These are phyloP conservation scores for Lasiodiplodia sp. DNA, from an alignment of 2,329 filamentous ascomycete genomes.

Conservation along the genomic window DNA sequence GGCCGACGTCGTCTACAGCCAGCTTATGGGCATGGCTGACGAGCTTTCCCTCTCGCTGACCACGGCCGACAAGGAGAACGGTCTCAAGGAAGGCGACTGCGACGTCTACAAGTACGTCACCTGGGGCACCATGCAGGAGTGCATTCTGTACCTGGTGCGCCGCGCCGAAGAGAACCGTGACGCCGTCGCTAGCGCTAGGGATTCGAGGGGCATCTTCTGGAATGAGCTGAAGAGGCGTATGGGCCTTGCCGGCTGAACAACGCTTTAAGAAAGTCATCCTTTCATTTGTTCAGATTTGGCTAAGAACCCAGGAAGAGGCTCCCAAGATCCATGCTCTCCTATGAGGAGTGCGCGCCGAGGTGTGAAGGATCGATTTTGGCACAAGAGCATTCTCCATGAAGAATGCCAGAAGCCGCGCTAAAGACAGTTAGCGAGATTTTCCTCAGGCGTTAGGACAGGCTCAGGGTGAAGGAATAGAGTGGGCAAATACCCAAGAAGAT, in stretches of 20 bases:
- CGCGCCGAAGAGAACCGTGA: conserved; percentile 63
- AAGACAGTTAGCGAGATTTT: not conserved
- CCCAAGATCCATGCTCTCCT: not conserved
- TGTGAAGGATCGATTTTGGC: not conserved
- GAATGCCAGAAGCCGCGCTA: not conserved
- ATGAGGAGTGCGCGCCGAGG: conserved; percentile 1
- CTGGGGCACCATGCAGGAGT: conserved; percentile 71
- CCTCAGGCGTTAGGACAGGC: not conserved
- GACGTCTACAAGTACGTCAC: conserved; percentile 64
- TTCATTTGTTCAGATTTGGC: not conserved
- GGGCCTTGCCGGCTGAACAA: conserved; percentile 16
- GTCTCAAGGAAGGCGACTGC: conserved; percentile 28
- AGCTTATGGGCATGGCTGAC: conserved; percentile 95
- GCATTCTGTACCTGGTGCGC: conserved; percentile 74
- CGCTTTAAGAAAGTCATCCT: not conserved
- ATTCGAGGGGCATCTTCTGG: conserved; percentile 26
- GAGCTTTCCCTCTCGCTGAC: conserved; percentile 71
- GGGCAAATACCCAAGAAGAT: not conserved
- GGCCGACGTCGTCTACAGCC: conserved; percentile 70
- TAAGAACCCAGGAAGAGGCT: not conserved
- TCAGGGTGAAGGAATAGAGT: not conserved
- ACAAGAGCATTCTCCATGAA: not conserved
- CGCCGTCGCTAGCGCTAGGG: conserved; percentile 23
- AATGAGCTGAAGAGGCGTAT: conserved; percentile 29
- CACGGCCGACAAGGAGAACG: conserved; percentile 41